phyloP scores from a whole-genome alignment of 2,329 filamentous ascomycete genomes.

The Cordyceps pruinosa region DNA sequence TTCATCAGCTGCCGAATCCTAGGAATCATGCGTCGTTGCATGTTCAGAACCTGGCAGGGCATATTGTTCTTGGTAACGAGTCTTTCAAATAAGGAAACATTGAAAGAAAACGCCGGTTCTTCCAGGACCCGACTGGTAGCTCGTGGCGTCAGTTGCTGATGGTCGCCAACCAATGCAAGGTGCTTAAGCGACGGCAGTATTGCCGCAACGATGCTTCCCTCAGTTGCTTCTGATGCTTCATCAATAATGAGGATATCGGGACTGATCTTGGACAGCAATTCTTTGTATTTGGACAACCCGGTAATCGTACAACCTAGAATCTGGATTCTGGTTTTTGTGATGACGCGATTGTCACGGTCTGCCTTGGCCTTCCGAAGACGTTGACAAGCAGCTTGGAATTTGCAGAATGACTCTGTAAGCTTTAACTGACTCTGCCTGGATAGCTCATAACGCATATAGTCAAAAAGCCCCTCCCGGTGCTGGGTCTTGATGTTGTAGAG shows the following conservation, averaged over 20 bases:
- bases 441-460: conserved; percentile 50
- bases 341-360: conserved; percentile 45
- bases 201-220: conserved; percentile 50
- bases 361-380: conserved; percentile 51
- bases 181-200: conserved; percentile 46
- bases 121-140: conserved; percentile 56
- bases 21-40: conserved; percentile 57
- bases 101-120: conserved; percentile 55
- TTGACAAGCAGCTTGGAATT: conserved; percentile 43
- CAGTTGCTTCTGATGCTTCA: conserved; percentile 71
- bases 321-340: conserved; percentile 32
- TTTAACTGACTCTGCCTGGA: conserved; percentile 39
- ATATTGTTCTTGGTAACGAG: conserved; percentile 56
- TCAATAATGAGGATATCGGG: conserved; percentile 68
- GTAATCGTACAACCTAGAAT: conserved; percentile 69
- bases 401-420: conserved; percentile 42
- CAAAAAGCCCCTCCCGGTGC: conserved; percentile 59
- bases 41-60: conserved; percentile 55
- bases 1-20: conserved; percentile 37
- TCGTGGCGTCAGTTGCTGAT: conserved; percentile 68
- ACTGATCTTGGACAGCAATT: conserved; percentile 56
- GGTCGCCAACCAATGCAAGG: conserved; percentile 62
- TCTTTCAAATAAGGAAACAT: conserved; percentile 74
- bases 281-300: conserved; percentile 72
- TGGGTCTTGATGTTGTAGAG: conserved; percentile 52